Evolutionary conservation across 345 rosid species (phyloP).

Genomic region (Dipteronia sinensis): DNA sequence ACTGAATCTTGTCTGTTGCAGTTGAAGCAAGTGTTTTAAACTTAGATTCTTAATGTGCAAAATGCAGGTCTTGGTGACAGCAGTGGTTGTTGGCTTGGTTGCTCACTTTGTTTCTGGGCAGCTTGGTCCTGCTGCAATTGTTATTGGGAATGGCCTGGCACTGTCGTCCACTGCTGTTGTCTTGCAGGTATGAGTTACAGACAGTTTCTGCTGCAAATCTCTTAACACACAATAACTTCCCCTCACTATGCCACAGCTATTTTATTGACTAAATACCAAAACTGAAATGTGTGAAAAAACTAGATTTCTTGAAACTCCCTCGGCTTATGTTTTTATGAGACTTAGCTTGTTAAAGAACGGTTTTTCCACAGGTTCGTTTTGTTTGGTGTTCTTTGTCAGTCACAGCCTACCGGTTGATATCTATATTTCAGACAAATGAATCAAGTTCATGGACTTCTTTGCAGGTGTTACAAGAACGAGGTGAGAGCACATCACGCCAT

Average conservation of each 20-base stretch:
- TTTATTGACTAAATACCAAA: not conserved
- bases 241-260: no score
- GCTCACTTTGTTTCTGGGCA: constrained; percentile 77
- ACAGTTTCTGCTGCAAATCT: constrained; percentile 21
- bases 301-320: not conserved
- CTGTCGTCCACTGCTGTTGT: constrained; percentile 98
- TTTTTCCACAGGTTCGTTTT: not conserved
- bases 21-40: not conserved
- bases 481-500: constrained; percentile 99
- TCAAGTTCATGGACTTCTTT: constrained; percentile 22
- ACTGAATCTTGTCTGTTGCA: constrained; percentile 7
- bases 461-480: constrained; percentile 98
- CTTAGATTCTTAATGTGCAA: constrained; percentile 24
- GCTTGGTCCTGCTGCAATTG: constrained; percentile 94
- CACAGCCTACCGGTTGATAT: not conserved
- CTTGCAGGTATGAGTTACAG: constrained; percentile 64
- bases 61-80: constrained; percentile 89
- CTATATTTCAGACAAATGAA: constrained; percentile 20
- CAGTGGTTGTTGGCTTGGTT: constrained; percentile 79
- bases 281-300: constrained; percentile 18
- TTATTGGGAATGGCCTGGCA: constrained; percentile 96
- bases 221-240: not conserved
- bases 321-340: not conserved
- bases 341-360: constrained; percentile 5
- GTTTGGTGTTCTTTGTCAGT: not conserved